Conservation (phyloP, 768 basidiomycete genomes). For the Cyathus striatus region DNA sequence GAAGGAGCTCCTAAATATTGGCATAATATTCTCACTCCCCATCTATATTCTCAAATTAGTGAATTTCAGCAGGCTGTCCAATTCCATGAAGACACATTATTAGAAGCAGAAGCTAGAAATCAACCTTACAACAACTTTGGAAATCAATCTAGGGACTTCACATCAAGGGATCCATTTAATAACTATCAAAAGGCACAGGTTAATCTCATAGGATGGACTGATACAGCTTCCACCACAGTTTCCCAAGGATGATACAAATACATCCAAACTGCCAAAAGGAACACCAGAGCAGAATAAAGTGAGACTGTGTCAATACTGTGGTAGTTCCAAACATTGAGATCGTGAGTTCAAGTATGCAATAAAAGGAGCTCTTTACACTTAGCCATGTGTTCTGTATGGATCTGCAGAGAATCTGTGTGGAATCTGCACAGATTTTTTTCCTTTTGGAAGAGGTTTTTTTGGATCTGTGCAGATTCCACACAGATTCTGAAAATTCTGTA, state of each 20-base stretch:
- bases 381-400: too few relatives aligned
- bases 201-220: constrained; percentile 3
- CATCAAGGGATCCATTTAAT: not conserved
- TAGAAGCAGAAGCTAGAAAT: constrained; percentile 7
- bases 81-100: constrained; percentile 15
- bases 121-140: not conserved
- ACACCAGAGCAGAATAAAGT: constrained; percentile 35
- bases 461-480: too few relatives aligned
- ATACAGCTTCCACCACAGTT: constrained; percentile 8
- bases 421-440: too few relatives aligned
- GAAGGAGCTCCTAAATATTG: constrained; percentile 22
- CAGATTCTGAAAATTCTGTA: too few relatives aligned
- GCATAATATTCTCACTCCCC: too few relatives aligned
- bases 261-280: constrained; percentile 9
- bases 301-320: constrained; percentile 25
- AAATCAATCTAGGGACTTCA: not conserved
- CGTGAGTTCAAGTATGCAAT: constrained; percentile 21
- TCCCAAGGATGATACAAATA: constrained; percentile 16
- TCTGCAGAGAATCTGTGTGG: too few relatives aligned
- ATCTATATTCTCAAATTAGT: constrained; percentile 3
- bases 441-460: too few relatives aligned
- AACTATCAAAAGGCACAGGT: not conserved
- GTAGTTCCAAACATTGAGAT: constrained; percentile 28
- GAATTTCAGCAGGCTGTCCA: constrained; percentile 16
- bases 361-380: too few relatives aligned